Percentiles rank a stretch among this genome's conserved stretches.
Evolutionary conservation across 2,329 filamentous ascomycete species (phyloP).

Genomic region (Cordyceps militaris): DNA sequence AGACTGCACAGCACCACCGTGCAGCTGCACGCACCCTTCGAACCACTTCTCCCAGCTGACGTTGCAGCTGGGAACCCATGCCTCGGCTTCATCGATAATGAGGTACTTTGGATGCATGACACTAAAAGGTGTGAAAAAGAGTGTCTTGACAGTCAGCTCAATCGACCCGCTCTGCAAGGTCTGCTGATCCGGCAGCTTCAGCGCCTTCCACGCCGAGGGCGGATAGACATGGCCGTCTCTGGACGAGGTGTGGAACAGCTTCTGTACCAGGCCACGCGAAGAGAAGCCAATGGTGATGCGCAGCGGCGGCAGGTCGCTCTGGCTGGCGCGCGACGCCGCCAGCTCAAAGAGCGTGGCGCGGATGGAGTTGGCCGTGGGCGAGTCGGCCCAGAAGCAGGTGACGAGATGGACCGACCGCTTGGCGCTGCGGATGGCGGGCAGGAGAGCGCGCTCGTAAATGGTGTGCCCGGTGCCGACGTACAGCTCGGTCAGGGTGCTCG

Average conservation of each 20-base stretch:
- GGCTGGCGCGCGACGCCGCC: conserved; percentile 36
- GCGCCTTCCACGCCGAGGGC: conserved; percentile 49
- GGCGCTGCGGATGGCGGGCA: conserved; percentile 55
- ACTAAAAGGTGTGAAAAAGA: conserved; percentile 74
- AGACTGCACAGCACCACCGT: conserved; percentile 52
- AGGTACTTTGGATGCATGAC: conserved; percentile 88
- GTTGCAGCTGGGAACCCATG: conserved; percentile 73
- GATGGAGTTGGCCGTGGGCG: conserved; percentile 52
- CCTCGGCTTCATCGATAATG: conserved; percentile 59
- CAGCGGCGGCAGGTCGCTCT: conserved; percentile 31
- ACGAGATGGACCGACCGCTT: conserved; percentile 64
- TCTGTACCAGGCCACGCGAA: conserved; percentile 64
- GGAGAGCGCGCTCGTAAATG: conserved; percentile 47
- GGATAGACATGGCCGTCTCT: conserved; percentile 55
- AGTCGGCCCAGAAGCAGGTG: conserved; percentile 76
- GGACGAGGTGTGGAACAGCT: conserved; percentile 64
- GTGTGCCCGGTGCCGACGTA: conserved; percentile 51
- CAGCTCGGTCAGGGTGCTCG: conserved; percentile 41
- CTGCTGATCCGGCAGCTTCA: conserved; percentile 56
- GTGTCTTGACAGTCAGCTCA: conserved; percentile 63
- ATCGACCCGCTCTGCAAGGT: conserved; percentile 50
- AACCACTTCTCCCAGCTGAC: conserved; percentile 87
- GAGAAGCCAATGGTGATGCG: conserved; percentile 71
- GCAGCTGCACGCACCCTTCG: conserved; percentile 64
- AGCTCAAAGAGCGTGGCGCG: conserved; percentile 51